phyloP scores from a whole-genome alignment of 352 stramenopile species.

The Globisporangium iwayamae region DNA sequence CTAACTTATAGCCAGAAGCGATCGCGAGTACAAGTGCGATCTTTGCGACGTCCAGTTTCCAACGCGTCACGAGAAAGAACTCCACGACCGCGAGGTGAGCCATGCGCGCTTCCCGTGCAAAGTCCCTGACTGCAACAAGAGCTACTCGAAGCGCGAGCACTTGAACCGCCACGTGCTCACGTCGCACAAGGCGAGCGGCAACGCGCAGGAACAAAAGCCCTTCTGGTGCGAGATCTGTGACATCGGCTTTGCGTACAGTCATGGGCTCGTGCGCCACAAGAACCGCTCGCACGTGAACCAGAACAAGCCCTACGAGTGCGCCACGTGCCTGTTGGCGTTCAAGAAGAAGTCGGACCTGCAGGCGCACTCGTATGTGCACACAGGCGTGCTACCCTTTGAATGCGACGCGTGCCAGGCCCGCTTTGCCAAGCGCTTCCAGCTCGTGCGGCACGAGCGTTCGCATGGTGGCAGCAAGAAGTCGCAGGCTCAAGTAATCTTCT shows the following conservation, averaged over 20 bases:
- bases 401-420: slow-evolving; percentile 53
- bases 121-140: slow-evolving; percentile 36
- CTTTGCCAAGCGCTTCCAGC: slow-evolving; percentile 63
- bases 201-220: slow-evolving; percentile 28
- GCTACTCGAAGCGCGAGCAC: slow-evolving; percentile 66
- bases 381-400: slow-evolving; percentile 65
- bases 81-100: slow-evolving; percentile 14
- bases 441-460: slow-evolving; percentile 44
- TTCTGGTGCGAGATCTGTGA: slow-evolving; percentile 58
- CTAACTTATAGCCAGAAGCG: background rate
- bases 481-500: slow-evolving; percentile 48
- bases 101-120: slow-evolving; percentile 40
- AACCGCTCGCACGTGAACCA: slow-evolving; percentile 48
- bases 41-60: slow-evolving; percentile 13
- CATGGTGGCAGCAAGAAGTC: slow-evolving; percentile 26
- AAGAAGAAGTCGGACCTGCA: slow-evolving; percentile 83
- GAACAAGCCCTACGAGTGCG: slow-evolving; percentile 57
- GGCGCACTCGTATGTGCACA: slow-evolving; percentile 76
- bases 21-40: slow-evolving; percentile 9
- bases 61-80: slow-evolving; percentile 30
- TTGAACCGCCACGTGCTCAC: slow-evolving; percentile 46
- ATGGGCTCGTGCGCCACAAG: slow-evolving; percentile 52
- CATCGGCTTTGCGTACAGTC: slow-evolving; percentile 64
- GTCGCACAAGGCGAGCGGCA: slow-evolving; percentile 29
- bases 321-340: slow-evolving; percentile 56